phyloP scores from a whole-genome alignment of 2,329 filamentous ascomycete genomes.

The Corniculantispora saksenae region DNA sequence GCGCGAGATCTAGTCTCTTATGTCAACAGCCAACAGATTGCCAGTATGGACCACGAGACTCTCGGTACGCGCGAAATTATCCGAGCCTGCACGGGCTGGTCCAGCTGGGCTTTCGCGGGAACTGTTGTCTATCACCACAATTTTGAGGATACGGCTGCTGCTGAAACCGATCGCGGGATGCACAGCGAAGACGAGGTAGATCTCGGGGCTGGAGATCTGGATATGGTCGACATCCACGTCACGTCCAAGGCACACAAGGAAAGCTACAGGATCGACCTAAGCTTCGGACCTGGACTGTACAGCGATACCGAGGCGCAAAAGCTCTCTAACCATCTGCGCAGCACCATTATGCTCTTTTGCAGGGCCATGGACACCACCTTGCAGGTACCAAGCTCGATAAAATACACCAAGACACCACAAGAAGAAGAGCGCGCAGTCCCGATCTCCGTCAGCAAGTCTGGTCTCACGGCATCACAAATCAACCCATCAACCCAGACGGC shows the following conservation, averaged over 20 bases:
- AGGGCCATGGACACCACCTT: neutral
- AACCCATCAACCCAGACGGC: neutral
- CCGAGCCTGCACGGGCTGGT: constrained; percentile 1
- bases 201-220: constrained; percentile 39
- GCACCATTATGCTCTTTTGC: neutral
- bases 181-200: constrained; percentile 40
- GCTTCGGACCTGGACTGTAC: neutral
- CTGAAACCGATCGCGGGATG: constrained; percentile 31
- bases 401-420: neutral
- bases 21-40: neutral
- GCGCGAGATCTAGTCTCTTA: neutral
- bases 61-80: constrained; percentile 5
- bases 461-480: neutral
- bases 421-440: neutral
- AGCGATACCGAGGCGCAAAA: neutral
- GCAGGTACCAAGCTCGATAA: neutral
- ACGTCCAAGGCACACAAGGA: neutral
- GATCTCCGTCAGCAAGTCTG: neutral
- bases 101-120: neutral
- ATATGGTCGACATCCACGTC: constrained; percentile 4
- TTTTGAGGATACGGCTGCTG: neutral
- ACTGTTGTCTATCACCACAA: constrained; percentile 5
- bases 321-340: neutral
- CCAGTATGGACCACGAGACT: constrained; percentile 1
- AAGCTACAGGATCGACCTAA: neutral